phyloP scores from a whole-genome alignment of 208 protist species.

The Acanthamoeba divionensis region DNA sequence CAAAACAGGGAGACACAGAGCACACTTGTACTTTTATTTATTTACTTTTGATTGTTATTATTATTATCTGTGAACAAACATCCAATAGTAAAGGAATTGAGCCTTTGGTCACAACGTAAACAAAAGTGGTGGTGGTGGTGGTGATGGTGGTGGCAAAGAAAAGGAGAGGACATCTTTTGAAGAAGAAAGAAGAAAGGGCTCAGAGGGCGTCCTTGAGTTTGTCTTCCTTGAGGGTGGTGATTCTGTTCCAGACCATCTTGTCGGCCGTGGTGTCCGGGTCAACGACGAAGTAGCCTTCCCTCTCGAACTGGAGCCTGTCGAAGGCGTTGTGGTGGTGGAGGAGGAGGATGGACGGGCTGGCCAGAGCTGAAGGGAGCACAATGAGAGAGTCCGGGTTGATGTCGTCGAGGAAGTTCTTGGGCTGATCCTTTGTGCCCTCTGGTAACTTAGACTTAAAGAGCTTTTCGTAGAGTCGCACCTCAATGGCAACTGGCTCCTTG shows the following conservation, averaged over 20 bases:
- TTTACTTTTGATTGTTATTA: too few species aligned
- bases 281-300: constrained; percentile 87
- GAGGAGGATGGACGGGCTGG: neutral
- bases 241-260: constrained; percentile 88
- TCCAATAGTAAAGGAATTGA: too few species aligned
- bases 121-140: too few species aligned
- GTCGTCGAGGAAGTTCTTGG: constrained; percentile 59
- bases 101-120: too few species aligned
- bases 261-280: constrained; percentile 80
- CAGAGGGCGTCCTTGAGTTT: constrained; percentile 27
- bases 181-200: too few species aligned
- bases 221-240: constrained; percentile 83
- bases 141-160: too few species aligned
- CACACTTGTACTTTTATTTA: too few species aligned
- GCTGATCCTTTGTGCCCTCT: constrained; percentile 1
- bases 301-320: constrained; percentile 89
- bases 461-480: constrained; percentile 81
- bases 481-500: constrained; percentile 6
- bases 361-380: neutral
- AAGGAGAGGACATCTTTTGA: too few species aligned
- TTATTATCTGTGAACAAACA: too few species aligned
- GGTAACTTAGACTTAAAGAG: constrained; percentile 78
- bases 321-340: neutral
- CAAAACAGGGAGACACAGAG: too few species aligned
- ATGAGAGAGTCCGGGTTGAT: constrained; percentile 79